Conservation (phyloP, 2,329 filamentous ascomycete species). For the Claviceps pusilla region DNA sequence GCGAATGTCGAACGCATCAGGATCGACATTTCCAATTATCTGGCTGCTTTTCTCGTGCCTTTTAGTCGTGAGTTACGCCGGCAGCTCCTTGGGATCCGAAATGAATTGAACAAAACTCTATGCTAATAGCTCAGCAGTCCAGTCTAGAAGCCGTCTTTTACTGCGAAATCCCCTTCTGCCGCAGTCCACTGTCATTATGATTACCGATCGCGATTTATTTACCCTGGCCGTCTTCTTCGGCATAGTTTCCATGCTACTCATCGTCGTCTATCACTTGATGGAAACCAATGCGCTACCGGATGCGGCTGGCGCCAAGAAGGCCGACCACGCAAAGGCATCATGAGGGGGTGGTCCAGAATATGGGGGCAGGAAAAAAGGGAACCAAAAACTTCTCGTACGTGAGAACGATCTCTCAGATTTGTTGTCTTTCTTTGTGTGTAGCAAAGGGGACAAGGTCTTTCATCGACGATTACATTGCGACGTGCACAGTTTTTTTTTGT, state of each 20-base stretch:
- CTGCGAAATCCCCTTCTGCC: neutral
- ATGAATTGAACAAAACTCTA: neutral
- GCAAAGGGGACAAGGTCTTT: neutral
- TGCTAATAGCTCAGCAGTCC: neutral
- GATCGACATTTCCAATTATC: neutral
- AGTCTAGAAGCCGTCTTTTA: neutral
- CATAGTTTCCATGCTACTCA: conserved; percentile 75
- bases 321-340: conserved; percentile 1
- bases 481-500: neutral
- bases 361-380: neutral
- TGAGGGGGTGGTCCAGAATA: neutral
- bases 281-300: conserved; percentile 58
- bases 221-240: conserved; percentile 85
- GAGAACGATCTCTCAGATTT: neutral
- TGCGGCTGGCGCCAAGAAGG: conserved; percentile 1
- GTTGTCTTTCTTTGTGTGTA: neutral
- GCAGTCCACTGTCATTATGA: conserved; percentile 49
- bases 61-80: neutral
- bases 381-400: neutral
- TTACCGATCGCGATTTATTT: conserved; percentile 86
- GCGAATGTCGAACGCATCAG: neutral
- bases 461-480: neutral
- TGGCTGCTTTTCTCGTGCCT: neutral
- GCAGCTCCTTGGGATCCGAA: accelerated
- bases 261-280: conserved; percentile 90